Evolutionary conservation across 345 rosid species (phyloP).

Genomic region (Cardiospermum halicacabum): DNA sequence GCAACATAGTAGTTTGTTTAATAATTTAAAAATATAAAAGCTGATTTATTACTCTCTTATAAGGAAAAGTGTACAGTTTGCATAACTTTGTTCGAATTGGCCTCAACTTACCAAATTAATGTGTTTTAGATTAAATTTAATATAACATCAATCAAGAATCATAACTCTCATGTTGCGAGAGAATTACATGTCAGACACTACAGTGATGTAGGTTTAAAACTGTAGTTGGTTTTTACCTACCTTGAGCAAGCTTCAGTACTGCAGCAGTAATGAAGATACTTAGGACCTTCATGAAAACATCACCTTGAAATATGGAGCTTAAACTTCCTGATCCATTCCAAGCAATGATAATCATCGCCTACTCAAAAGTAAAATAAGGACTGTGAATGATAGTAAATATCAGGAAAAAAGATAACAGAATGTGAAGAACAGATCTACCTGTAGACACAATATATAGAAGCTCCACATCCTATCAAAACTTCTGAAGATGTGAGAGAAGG

Average conservation of each 20-base stretch:
- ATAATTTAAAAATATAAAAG: background rate
- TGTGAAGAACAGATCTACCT: constrained; percentile 30
- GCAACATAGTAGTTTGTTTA: background rate
- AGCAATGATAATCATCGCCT: constrained; percentile 64
- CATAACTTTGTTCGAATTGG: background rate
- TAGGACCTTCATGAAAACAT: constrained; percentile 47
- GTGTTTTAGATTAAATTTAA: background rate
- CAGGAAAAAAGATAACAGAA: constrained; percentile 1
- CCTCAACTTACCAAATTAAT: background rate
- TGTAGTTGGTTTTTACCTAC: constrained; percentile 26
- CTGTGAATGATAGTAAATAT: constrained; percentile 2
- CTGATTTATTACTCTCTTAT: background rate
- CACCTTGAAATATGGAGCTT: constrained; percentile 35
- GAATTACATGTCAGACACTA: background rate
- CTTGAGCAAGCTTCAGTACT: constrained; percentile 51
- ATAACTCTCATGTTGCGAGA: background rate
- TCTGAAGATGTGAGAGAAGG: constrained; percentile 65
- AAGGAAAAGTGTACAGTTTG: background rate
- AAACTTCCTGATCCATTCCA: constrained; percentile 56
- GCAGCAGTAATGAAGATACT: constrained; percentile 66
- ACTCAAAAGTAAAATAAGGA: constrained; percentile 19
- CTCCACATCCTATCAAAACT: constrained; percentile 73
- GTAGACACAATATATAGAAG: constrained; percentile 51
- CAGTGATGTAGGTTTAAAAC: background rate
- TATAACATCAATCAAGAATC: background rate